These are phyloP conservation scores for Penstemon barbatus DNA, from an alignment of 257 asterid species.

Conservation along the genomic window DNA sequence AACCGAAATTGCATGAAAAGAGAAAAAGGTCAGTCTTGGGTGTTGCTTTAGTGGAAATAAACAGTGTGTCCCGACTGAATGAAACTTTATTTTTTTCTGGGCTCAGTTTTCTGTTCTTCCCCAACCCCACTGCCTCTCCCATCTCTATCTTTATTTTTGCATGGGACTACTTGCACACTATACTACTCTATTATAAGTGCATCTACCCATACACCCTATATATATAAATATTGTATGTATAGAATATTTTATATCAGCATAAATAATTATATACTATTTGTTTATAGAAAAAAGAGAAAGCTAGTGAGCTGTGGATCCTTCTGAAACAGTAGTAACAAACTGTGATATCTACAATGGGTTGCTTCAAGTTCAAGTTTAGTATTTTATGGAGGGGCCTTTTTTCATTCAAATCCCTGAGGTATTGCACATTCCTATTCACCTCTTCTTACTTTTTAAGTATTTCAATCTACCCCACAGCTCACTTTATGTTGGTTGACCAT, in stretches of 20 bases:
- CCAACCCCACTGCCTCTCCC: constrained; percentile 17
- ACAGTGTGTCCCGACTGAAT: constrained; percentile 51
- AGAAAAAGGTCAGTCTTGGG: constrained; percentile 24
- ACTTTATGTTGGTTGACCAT: no score
- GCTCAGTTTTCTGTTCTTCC: constrained; percentile 24
- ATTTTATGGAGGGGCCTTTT: neutral
- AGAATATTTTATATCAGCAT: neutral
- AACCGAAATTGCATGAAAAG: neutral
- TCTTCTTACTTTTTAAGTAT: no score
- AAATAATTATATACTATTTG: neutral
- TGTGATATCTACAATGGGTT: constrained; percentile 32
- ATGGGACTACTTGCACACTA: constrained; percentile 41
- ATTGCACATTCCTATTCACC: no score
- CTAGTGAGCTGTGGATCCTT: constrained; percentile 30
- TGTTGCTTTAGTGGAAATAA: constrained; percentile 35
- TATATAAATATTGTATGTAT: neutral
- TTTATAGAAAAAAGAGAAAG: constrained; percentile 37
- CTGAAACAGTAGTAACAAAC: constrained; percentile 33
- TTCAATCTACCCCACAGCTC: no score
- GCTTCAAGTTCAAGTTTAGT: constrained; percentile 40
- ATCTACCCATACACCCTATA: constrained; percentile 20
- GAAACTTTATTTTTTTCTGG: constrained; percentile 32
- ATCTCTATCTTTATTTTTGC: constrained; percentile 39
- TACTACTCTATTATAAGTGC: constrained; percentile 18
- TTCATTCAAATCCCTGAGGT: no score